Conservation (phyloP, 2,329 filamentous ascomycete genomes). For the Cladobotryum protrusum region DNA sequence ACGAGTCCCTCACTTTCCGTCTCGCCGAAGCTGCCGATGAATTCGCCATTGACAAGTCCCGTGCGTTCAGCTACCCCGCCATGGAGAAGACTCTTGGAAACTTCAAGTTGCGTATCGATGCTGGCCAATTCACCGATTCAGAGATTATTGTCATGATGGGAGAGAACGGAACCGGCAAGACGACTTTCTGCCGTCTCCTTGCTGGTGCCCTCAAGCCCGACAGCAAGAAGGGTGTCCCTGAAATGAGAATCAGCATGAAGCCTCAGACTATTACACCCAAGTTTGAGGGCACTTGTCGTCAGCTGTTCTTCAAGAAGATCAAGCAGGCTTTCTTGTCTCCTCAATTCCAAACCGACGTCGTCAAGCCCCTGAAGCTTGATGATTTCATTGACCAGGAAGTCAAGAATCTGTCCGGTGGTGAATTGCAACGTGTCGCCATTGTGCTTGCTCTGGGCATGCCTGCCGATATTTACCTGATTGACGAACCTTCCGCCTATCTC, state of each 20-base stretch:
- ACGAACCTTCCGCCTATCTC: conserved; percentile 94
- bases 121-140: conserved; percentile 89
- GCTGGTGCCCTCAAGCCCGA: conserved; percentile 93
- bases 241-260: conserved; percentile 99
- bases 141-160: conserved; percentile 99
- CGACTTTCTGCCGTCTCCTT: conserved; percentile 94
- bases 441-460: conserved; percentile 93
- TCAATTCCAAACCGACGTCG: conserved; percentile 98
- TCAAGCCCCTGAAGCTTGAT: conserved; percentile 98
- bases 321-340: conserved; percentile 93
- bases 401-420: conserved; percentile 97
- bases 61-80: conserved; percentile 77
- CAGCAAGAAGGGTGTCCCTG: conserved; percentile 66
- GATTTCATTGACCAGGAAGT: conserved; percentile 99
- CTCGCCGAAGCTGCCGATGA: conserved; percentile 87
- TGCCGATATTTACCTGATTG: conserved; percentile 96
- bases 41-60: conserved; percentile 74
- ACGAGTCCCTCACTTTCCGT: conserved; percentile 93
- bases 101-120: conserved; percentile 78
- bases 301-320: conserved; percentile 99
- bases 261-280: conserved; percentile 99
- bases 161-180: conserved; percentile 98
- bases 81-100: conserved; percentile 91
- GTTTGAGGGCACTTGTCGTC: conserved; percentile 92
- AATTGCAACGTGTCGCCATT: conserved; percentile 98